phyloP scores from a whole-genome alignment of 768 basidiomycete genomes.

The Russula virescens region DNA sequence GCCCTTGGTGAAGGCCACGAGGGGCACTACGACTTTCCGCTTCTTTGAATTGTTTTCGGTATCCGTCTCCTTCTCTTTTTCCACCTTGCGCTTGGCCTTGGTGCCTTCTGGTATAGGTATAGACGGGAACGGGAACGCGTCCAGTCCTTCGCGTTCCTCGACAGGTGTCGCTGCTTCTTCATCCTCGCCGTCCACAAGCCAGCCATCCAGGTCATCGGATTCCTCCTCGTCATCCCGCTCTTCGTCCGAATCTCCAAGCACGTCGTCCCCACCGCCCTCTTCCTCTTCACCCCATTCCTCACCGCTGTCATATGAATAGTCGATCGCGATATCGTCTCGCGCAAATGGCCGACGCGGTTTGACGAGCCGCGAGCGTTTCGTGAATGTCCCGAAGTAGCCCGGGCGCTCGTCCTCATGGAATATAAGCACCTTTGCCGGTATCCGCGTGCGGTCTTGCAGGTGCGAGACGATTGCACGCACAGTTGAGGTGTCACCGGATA shows the following conservation, averaged over 20 bases:
- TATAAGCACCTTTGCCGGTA: slow-evolving; percentile 78
- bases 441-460: slow-evolving; percentile 52
- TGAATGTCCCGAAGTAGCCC: slow-evolving; percentile 94
- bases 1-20: slow-evolving; percentile 78
- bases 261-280: slow-evolving; percentile 68
- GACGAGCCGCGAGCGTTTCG: slow-evolving; percentile 68
- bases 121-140: slow-evolving; percentile 33
- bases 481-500: slow-evolving; percentile 61
- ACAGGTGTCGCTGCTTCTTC: slow-evolving; percentile 38
- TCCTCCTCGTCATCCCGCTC: slow-evolving; percentile 61
- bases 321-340: slow-evolving; percentile 67
- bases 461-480: slow-evolving; percentile 59
- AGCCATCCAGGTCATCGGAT: slow-evolving; percentile 71
- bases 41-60: slow-evolving; percentile 71
- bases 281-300: slow-evolving; percentile 95
- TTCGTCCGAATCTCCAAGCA: slow-evolving; percentile 51
- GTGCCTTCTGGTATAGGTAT: slow-evolving; percentile 29
- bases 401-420: slow-evolving; percentile 84
- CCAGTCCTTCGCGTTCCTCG: slow-evolving; percentile 36
- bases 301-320: slow-evolving; percentile 92
- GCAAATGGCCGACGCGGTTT: slow-evolving; percentile 81
- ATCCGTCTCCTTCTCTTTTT: slow-evolving; percentile 42
- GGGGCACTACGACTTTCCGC: slow-evolving; percentile 67
- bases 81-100: slow-evolving; percentile 63
- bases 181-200: slow-evolving; percentile 74